Evolutionary conservation across 2,329 filamentous ascomycete species (phyloP).

Genomic region (Colletotrichum destructivum): DNA sequence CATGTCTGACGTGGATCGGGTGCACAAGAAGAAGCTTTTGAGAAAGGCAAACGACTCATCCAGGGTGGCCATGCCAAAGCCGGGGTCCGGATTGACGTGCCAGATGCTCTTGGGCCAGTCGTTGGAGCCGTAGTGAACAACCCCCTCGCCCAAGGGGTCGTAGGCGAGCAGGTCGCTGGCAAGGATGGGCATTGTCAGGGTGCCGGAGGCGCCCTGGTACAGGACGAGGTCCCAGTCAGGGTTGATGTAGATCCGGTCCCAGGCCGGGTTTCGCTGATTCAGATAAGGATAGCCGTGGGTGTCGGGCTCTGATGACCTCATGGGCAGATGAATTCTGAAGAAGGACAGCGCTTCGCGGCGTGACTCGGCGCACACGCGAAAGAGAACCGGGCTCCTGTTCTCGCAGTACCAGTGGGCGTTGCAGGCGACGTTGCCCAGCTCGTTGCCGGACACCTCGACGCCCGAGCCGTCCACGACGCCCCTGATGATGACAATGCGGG

Average conservation of each 20-base stretch:
- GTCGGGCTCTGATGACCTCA: slow-evolving; percentile 26
- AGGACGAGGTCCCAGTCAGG: slow-evolving; percentile 45
- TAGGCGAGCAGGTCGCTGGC: slow-evolving; percentile 43
- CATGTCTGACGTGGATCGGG: slow-evolving; percentile 30
- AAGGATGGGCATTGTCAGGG: slow-evolving; percentile 39
- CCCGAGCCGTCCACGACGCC: slow-evolving; percentile 34
- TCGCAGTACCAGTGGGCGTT: slow-evolving; percentile 42
- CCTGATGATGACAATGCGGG: slow-evolving; percentile 41
- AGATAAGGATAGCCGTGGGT: slow-evolving; percentile 29
- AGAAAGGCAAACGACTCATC: slow-evolving; percentile 34
- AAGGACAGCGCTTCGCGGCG: slow-evolving; percentile 40
- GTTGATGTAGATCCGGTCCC: slow-evolving; percentile 42
- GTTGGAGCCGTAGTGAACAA: slow-evolving; percentile 40
- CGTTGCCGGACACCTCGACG: slow-evolving; percentile 22
- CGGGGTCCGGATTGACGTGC: slow-evolving; percentile 34
- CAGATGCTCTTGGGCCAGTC: slow-evolving; percentile 40
- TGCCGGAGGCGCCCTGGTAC: slow-evolving; percentile 28
- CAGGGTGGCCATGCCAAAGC: slow-evolving; percentile 39
- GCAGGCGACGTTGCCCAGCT: slow-evolving; percentile 36
- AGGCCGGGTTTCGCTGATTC: slow-evolving; percentile 42
- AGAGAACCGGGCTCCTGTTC: slow-evolving; percentile 42
- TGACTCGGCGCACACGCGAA: slow-evolving; percentile 43
- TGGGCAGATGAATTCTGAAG: slow-evolving; percentile 44
- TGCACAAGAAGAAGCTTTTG: slow-evolving; percentile 34
- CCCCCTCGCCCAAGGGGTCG: slow-evolving; percentile 39